Evolutionary conservation across 371 early-diverging fungal genomes (phyloP).

Genomic region (Blastocladiella emersonii): DNA sequence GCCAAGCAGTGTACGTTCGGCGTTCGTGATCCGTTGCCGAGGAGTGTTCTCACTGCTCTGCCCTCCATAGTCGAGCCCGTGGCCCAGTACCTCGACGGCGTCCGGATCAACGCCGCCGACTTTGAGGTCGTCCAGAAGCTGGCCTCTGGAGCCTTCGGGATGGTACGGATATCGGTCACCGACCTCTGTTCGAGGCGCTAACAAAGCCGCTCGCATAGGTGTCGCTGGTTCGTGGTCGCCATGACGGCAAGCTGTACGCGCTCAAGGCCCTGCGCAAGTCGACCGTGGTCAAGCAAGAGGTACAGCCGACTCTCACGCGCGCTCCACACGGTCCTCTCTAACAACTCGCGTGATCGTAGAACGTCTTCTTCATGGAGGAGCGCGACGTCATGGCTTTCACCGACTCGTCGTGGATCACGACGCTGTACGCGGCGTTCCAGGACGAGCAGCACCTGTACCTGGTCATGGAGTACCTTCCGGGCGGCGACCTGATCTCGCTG

Average conservation of each 20-base stretch:
- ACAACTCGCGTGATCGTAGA: constrained; percentile 21
- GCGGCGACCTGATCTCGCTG: constrained; percentile 39
- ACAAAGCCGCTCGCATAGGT: constrained; percentile 25
- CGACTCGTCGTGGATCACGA: constrained; percentile 53
- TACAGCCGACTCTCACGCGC: constrained; percentile 11
- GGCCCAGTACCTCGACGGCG: constrained; percentile 33
- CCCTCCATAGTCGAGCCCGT: constrained; percentile 38
- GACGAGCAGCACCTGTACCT: constrained; percentile 49
- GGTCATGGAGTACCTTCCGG: constrained; percentile 51
- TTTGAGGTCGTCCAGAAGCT: constrained; percentile 75
- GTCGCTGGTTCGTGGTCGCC: constrained; percentile 53
- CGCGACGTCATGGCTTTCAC: constrained; percentile 61
- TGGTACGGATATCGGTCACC: constrained; percentile 29
- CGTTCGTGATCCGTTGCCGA: no score
- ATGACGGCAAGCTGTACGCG: constrained; percentile 68
- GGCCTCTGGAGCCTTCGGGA: constrained; percentile 85
- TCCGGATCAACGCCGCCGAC: constrained; percentile 61
- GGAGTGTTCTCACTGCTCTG: not conserved
- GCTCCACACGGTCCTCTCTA: not conserved
- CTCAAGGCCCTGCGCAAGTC: constrained; percentile 89
- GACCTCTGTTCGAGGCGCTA: not conserved
- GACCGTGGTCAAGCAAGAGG: constrained; percentile 66
- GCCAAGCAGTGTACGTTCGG: not conserved
- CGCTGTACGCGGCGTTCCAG: constrained; percentile 43
- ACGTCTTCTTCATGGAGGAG: constrained; percentile 82